A percentile compares a stretch with the other conserved stretches of the same genome.
phyloP scores from a whole-genome alignment of 2,329 filamentous ascomycete genomes.

The Neopestalotiopsis clavispora region DNA sequence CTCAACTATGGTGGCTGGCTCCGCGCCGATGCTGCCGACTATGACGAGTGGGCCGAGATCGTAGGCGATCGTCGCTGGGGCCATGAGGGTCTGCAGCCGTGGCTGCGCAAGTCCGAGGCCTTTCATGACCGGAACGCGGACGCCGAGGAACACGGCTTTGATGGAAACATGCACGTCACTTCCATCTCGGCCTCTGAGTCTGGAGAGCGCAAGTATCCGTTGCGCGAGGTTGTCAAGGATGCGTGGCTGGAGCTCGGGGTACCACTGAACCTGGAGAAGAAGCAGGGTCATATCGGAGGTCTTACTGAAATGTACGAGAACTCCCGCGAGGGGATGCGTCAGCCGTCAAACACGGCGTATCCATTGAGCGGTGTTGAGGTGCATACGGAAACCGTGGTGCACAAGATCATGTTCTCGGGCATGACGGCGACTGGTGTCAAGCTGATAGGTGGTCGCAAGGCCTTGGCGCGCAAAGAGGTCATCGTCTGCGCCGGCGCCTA shows the following conservation, averaged over 20 bases:
- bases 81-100: slow-evolving; percentile 50
- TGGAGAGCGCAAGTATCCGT: slow-evolving; percentile 40
- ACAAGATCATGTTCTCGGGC: slow-evolving; percentile 21
- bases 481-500: slow-evolving; percentile 38
- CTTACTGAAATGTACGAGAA: slow-evolving; percentile 37
- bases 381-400: slow-evolving; percentile 25
- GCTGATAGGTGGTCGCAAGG: slow-evolving; percentile 32
- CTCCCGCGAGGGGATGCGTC: slow-evolving; percentile 24
- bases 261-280: slow-evolving; percentile 31
- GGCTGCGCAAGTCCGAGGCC: slow-evolving; percentile 45
- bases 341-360: slow-evolving; percentile 27
- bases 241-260: slow-evolving; percentile 48
- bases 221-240: slow-evolving; percentile 38
- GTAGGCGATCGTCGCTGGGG: slow-evolving; percentile 41
- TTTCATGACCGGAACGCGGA: slow-evolving; percentile 32
- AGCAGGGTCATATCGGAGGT: slow-evolving; percentile 35
- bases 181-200: slow-evolving; percentile 31
- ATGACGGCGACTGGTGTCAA: slow-evolving; percentile 48
- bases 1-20: slow-evolving; percentile 33
- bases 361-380: slow-evolving; percentile 25
- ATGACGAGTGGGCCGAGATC: slow-evolving; percentile 24
- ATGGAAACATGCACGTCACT: slow-evolving; percentile 28
- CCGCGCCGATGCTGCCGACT: slow-evolving; percentile 27
- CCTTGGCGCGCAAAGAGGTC: slow-evolving; percentile 34
- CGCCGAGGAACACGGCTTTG: slow-evolving; percentile 41